Evolutionary conservation across 768 basidiomycete species (phyloP).

Genomic region (Mycena filopes): DNA sequence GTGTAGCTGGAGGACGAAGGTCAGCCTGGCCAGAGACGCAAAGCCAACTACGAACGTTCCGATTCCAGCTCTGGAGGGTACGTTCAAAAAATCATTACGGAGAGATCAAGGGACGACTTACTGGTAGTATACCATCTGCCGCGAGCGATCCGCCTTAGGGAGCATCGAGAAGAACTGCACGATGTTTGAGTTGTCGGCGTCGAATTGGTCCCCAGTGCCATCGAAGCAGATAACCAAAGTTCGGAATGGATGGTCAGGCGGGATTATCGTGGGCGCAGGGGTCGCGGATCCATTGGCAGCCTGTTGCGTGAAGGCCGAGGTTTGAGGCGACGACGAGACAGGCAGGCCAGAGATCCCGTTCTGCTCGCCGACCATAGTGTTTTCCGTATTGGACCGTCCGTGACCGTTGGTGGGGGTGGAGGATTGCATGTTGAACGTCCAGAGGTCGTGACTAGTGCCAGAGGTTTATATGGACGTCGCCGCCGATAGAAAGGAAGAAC

Average conservation of each 20-base stretch:
- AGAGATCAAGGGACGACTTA: neutral
- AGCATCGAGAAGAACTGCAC: constrained; percentile 50
- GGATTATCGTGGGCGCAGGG: constrained; percentile 17
- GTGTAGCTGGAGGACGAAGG: too few relatives aligned
- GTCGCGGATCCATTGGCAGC: constrained; percentile 1
- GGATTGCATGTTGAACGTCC: constrained; percentile 8
- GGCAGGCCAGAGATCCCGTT: constrained; percentile 23
- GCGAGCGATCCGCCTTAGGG: constrained; percentile 47
- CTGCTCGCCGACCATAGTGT: constrained; percentile 10
- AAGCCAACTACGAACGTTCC: too few relatives aligned
- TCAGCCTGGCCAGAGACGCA: too few relatives aligned
- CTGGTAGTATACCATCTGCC: constrained; percentile 58
- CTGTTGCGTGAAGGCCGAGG: constrained; percentile 6
- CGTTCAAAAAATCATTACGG: neutral
- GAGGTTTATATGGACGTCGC: constrained; percentile 9
- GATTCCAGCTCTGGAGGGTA: constrained; percentile 59
- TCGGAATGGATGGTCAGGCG: constrained; percentile 31
- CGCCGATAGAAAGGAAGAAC: constrained; percentile 1
- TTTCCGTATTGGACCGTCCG: constrained; percentile 18
- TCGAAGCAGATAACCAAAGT: constrained; percentile 45
- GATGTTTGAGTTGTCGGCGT: constrained; percentile 51
- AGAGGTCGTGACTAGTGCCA: neutral
- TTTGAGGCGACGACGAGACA: constrained; percentile 6
- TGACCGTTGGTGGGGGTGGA: constrained; percentile 5
- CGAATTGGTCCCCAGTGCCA: constrained; percentile 56